Base-by-base conservation (phyloP, 176 grass and related monocot species). In the Poa annua region DNA sequence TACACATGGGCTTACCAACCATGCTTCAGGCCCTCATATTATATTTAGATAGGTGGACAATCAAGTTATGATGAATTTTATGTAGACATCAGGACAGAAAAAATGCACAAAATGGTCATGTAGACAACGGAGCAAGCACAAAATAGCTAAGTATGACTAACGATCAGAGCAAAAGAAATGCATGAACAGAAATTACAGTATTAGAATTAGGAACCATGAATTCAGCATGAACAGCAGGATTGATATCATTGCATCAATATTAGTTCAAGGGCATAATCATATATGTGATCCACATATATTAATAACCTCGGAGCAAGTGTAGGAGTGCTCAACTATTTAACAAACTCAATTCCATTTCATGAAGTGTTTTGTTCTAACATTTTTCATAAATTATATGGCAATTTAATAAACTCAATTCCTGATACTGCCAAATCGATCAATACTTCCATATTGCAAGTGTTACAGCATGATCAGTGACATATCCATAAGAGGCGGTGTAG, bases 111-210 rank as follows among this genome's bases (percentile, higher is more conserved):
- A 67, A 47, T 1, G 20, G 20, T 29, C 63, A 59, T 19, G 36
- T n/a, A 1, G 12, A 26, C 24, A 45, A 65, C 5, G 8, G 34
- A 55, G 75, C 51, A 85, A 79, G 26, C 22, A 42, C 12, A 20
- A 19, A 74, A 74, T 55, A 57, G 69, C 7, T 15, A 52, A 33
- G 25, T 22, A 53, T 74, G 15, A 17, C 8, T 6, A 6, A 75
- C 15, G 55, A 26, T 39, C 54, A n/a, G 16, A 74, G 34, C 32
- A 74, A 86, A 38, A 73, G 38, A 79, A 79, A 39, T 14, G 32
- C 3, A 42, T 0, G n/a, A 3, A 85, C 38, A 74, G 41, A 62
- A 80, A 26, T 15, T 66, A 29, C 1, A 10, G 53, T 20, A 57
- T 39, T 44, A 10, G 6, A 77, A 49, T 0, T 32, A n/a, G n/a